Conservation (phyloP, 2,329 filamentous ascomycete species). For the Massarina eburnea region DNA sequence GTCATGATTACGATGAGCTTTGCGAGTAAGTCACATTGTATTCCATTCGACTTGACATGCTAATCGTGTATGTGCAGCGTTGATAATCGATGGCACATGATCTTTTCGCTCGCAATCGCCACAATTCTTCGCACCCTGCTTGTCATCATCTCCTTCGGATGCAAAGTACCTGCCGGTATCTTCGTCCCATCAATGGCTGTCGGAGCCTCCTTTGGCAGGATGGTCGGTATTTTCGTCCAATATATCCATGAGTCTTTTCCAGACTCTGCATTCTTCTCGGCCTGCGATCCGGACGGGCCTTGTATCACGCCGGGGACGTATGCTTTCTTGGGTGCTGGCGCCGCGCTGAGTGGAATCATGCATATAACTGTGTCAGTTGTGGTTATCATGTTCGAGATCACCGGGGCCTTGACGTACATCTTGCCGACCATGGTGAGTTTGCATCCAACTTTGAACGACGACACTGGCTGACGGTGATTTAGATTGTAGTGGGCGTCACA, state of each 20-base stretch:
- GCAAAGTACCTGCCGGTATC: conserved; percentile 96
- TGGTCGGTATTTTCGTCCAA: conserved; percentile 93
- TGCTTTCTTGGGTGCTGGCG: conserved; percentile 89
- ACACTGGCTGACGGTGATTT: not conserved
- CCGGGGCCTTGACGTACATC: conserved; percentile 95
- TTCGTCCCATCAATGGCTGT: conserved; percentile 99
- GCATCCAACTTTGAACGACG: not conserved
- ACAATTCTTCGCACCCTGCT: conserved; percentile 79
- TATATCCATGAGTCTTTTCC: conserved; percentile 84
- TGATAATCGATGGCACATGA: conserved; percentile 74
- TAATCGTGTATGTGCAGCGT: conserved; percentile 40
- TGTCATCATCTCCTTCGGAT: conserved; percentile 95
- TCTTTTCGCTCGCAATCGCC: conserved; percentile 75
- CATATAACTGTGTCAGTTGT: conserved; percentile 96
- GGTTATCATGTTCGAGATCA: conserved; percentile 99
- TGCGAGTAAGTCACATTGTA: conserved; percentile 64
- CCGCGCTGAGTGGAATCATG: conserved; percentile 94
- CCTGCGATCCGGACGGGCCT: conserved; percentile 86
- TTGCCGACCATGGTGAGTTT: conserved; percentile 80
- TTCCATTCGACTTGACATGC: conserved; percentile 6
- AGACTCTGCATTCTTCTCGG: conserved; percentile 78
- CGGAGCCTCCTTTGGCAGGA: conserved; percentile 88
- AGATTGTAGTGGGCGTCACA: conserved; percentile 93
- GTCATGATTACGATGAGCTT: conserved; percentile 83
- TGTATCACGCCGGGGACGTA: conserved; percentile 98